These are phyloP conservation scores for Botrytis fabae DNA, from an alignment of 2,329 filamentous ascomycete species.

Conservation along the genomic window DNA sequence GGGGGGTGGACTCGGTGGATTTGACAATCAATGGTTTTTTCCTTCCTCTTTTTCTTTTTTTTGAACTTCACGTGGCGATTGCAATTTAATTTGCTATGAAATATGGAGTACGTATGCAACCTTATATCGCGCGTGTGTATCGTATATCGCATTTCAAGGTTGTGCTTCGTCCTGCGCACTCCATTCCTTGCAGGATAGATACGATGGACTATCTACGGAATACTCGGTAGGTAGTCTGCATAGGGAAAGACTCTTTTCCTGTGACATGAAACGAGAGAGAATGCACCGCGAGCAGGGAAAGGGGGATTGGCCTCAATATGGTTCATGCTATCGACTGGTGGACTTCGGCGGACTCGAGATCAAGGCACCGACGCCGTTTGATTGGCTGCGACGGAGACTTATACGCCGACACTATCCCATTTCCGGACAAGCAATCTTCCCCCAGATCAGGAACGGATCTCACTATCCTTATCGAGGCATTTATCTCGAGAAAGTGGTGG, in stretches of 20 bases:
- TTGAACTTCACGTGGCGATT: background rate
- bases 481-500: background rate
- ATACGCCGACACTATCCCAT: accelerated
- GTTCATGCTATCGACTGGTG: conserved; percentile 4
- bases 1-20: background rate
- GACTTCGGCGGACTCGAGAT: background rate
- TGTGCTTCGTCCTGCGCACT: no score
- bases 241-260: background rate
- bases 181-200: no score
- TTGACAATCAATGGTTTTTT: background rate
- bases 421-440: background rate
- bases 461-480: background rate
- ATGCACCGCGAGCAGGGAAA: no score
- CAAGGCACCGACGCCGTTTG: background rate
- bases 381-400: background rate
- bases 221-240: background rate
- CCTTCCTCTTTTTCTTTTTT: no score
- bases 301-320: background rate
- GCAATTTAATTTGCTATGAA: background rate
- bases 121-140: background rate
- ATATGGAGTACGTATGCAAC: background rate
- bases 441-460: background rate
- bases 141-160: background rate
- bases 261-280: background rate
- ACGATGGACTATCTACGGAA: no score